Base-by-base conservation (phyloP, 2,329 filamentous ascomycete species). In the Venturia pyrina region DNA sequence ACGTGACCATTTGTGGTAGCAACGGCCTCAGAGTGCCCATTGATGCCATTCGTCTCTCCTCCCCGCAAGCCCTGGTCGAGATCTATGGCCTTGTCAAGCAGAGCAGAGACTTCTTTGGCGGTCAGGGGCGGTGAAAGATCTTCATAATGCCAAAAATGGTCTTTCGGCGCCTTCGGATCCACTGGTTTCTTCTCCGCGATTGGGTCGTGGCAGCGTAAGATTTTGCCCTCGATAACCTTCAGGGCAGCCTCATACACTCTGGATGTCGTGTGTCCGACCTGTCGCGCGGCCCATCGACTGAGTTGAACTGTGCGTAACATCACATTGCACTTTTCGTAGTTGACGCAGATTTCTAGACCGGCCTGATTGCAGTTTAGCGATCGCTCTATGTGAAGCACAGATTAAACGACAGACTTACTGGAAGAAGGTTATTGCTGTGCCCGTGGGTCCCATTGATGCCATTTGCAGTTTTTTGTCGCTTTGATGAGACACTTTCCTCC, bases 321-420 rank as follows among this genome's bases (percentile, higher is more conserved):
- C 11, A 97, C 90, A 7, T 88, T 81, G 67, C 91, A 90, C 75
- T 93, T 96, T 66, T 93, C 89, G 72, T 91, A 88, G 73, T 96
- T 97, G 65, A 97, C 81, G 37, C 88, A 86, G 62, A 98, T 80
- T 44, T 93, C 82, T 69, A 92, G 80, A 66, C 89, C 84, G 68
- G 66, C 66, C 62, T 66, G 68, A 61, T 68, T 44, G 19, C 5
- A 21, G 4, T 62, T 62, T 46, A 62, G 60, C 40, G 24, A 5
- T 43, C 21, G 37, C 43, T 62, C 40, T 44, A 15, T 41, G n/a
- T 43, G 8, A 34, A 28, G 21, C 28, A 40, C 37, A 24, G 34
- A n/a, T 7, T 62, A 40, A n/a, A 46, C 40, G n/a, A 62, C 34
- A 59, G 11, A 59, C 48, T 65, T 28, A 59, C 48, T 34, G 43